Evolutionary conservation across 1,284 basidiomycete species (phyloP), one percentile per base, ranked within the genome.

Genomic region (Microbotryum scabiosae): DNA sequence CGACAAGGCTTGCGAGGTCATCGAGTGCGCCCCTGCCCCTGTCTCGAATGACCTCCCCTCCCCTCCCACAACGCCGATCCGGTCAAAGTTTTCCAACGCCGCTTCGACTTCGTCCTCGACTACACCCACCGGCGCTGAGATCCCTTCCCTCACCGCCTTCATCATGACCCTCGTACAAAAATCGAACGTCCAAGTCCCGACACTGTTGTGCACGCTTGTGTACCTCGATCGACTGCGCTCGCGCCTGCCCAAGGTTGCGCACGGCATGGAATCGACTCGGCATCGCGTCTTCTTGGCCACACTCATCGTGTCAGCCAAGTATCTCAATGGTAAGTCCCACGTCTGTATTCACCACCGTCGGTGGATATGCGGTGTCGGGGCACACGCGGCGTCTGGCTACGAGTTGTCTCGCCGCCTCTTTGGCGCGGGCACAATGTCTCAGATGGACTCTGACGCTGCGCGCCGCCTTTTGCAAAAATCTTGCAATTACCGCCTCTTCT

Each of bases 231-330:
- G 93, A 48, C 80, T 98, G 56, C 83, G 86, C 53, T 75, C 81
- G 52, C 87, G 86, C 72, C 79, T 97, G 49, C 89, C 91, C 7
- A 81, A 84, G 60, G 82, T 90, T 75, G 67, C 74, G 86, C 56
- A 91, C 88, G 81, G 88, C 55, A 85, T 92, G 80, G 83, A 87
- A 28, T 93, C 89, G 75, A 93, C 93, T 7, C 83, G 89, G 54
- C 92, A 96, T 75, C 86, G 93, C 49, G 87, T 97, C 66, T 96
- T 97, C 77, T 82, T 97, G 69, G 93, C 93, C 44, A 86, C 88
- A 1, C 84, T 97, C 70, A 97, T 98, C 75, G 88, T 92, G 51
- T 86, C 93, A 21, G 87, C 91, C 69, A 98, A 98, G 79, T 97
- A 97, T 76, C 83, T 97, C 71, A 97, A 98, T 77, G 93, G 97